Conservation (phyloP, 2,329 filamentous ascomycete genomes). For the Xylariaceae sp. region DNA sequence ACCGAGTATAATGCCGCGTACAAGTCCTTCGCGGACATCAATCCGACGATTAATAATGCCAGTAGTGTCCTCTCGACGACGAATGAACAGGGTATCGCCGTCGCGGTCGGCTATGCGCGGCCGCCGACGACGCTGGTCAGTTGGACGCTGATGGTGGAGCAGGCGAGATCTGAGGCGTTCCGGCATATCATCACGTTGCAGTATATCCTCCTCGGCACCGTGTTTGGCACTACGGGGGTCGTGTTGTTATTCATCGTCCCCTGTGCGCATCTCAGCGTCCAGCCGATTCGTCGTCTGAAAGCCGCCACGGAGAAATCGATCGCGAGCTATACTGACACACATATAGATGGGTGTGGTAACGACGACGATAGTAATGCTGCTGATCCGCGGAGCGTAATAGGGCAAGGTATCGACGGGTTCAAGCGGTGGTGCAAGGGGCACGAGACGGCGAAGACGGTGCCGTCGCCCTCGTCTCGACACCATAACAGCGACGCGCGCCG, state of each 20-base stretch:
- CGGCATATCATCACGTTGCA: slow-evolving; percentile 69
- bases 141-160: slow-evolving; percentile 80
- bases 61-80: slow-evolving; percentile 61
- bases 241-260: slow-evolving; percentile 69
- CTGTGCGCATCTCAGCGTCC: slow-evolving; percentile 73
- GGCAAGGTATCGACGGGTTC: slow-evolving; percentile 39
- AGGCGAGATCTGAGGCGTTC: slow-evolving; percentile 68
- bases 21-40: slow-evolving; percentile 51
- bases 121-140: slow-evolving; percentile 64
- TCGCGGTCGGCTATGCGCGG: slow-evolving; percentile 77
- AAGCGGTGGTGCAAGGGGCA: slow-evolving; percentile 36
- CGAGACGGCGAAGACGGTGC: slow-evolving; percentile 24
- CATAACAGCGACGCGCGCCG: slow-evolving; percentile 39
- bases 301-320: slow-evolving; percentile 70
- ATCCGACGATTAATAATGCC: slow-evolving; percentile 56
- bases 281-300: slow-evolving; percentile 72
- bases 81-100: slow-evolving; percentile 64
- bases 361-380: slow-evolving; percentile 36
- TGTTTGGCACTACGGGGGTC: slow-evolving; percentile 74
- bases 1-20: slow-evolving; percentile 58
- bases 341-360: slow-evolving; percentile 39
- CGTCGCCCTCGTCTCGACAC: slow-evolving; percentile 21
- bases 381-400: slow-evolving; percentile 34
- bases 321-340: slow-evolving; percentile 51
- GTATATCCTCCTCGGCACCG: slow-evolving; percentile 74